Evolutionary conservation across 179 eudicot genomes (phyloP).

Genomic region (Camellia oleifera): DNA sequence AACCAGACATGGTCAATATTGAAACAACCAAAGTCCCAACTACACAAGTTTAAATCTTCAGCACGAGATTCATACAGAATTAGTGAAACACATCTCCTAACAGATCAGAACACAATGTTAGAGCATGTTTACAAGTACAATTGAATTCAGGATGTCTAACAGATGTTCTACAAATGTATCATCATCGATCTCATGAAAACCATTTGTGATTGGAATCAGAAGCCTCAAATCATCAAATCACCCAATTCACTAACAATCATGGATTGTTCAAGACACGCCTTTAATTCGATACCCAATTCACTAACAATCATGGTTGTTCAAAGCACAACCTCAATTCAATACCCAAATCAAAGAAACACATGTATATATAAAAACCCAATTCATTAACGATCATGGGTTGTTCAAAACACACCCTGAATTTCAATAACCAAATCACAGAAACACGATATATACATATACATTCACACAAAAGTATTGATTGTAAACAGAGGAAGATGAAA

Average conservation of each 20-base stretch:
- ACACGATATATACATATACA: neutral
- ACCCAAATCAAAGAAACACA: neutral
- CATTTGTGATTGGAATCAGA: neutral
- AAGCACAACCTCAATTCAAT: neutral
- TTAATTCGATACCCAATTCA: neutral
- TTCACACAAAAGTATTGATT: too few relatives aligned
- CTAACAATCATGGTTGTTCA: neutral
- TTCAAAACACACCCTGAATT: neutral
- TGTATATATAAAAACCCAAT: neutral
- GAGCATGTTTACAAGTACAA: neutral
- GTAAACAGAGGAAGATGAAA: neutral
- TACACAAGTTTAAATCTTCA: neutral
- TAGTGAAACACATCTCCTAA: neutral
- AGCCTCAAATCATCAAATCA: constrained; percentile 1
- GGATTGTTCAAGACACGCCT: neutral
- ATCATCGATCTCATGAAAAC: neutral
- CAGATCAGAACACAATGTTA: neutral
- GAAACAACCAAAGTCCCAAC: neutral
- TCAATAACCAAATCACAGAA: neutral
- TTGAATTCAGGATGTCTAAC: neutral
- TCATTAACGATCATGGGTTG: neutral
- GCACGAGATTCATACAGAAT: neutral
- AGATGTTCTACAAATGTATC: neutral
- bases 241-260: constrained; percentile 4
- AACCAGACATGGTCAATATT: neutral